Percentiles rank a stretch among this genome's conserved stretches.
These are phyloP conservation scores for Apiospora kogelbergensis DNA, from an alignment of 2,329 filamentous ascomycete species.

Conservation along the genomic window DNA sequence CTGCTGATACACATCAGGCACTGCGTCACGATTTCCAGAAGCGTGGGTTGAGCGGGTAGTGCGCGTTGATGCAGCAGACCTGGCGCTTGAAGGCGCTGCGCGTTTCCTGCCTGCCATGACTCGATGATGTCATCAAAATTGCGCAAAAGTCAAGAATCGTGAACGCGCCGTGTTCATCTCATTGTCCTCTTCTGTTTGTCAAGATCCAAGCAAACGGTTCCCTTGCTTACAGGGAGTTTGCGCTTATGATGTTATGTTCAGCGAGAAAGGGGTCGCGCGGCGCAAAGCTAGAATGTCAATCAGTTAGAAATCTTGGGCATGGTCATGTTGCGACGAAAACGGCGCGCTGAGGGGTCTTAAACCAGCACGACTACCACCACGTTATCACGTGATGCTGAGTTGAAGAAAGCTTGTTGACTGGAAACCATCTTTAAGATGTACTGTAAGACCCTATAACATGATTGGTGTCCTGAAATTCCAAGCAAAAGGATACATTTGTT, in stretches of 20 bases:
- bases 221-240: background rate
- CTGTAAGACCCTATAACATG: background rate
- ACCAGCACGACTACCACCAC: background rate
- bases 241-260: background rate
- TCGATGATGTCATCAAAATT: slow-evolving; percentile 14
- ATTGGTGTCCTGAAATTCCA: background rate
- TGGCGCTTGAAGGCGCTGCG: slow-evolving; percentile 18
- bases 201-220: background rate
- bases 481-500: too few relatives aligned
- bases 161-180: background rate
- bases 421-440: background rate
- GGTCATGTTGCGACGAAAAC: background rate
- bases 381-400: background rate
- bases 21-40: slow-evolving; percentile 20
- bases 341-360: background rate
- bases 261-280: background rate
- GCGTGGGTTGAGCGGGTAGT: slow-evolving; percentile 28
- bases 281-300: background rate
- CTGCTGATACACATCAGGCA: slow-evolving; percentile 45
- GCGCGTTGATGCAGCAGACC: slow-evolving; percentile 18
- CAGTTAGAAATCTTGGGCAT: background rate
- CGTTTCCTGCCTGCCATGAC: slow-evolving; percentile 32
- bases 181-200: background rate
- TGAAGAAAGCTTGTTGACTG: background rate
- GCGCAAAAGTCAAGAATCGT: background rate